Percentiles rank a stretch among this genome's conserved stretches.
Evolutionary conservation across 1,139 yeast genomes (phyloP).

Genomic region (Ogataea hybrid): DNA sequence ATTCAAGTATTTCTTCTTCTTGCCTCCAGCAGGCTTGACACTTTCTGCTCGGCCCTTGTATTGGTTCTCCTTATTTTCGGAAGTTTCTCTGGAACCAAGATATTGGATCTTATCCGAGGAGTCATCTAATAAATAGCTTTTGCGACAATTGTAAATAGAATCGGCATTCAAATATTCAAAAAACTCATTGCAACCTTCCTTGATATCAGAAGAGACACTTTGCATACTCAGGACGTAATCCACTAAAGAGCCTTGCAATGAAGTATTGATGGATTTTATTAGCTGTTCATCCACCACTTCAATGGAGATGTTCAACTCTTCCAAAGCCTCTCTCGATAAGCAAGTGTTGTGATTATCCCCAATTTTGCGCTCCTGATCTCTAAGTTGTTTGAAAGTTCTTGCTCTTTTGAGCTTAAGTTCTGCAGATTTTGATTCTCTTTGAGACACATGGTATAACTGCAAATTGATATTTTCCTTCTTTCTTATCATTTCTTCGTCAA

Average conservation of each 20-base stretch:
- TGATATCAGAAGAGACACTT: constrained; percentile 33
- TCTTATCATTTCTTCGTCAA: constrained; percentile 35
- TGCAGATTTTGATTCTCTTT: constrained; percentile 48
- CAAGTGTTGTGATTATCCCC: constrained; percentile 46
- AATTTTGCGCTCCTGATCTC: constrained; percentile 42
- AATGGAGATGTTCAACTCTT: constrained; percentile 47
- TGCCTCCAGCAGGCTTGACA: constrained; percentile 11
- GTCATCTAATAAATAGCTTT: constrained; percentile 15
- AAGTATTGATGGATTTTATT: constrained; percentile 43
- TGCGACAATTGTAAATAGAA: constrained; percentile 19
- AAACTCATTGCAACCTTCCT: constrained; percentile 37
- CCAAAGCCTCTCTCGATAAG: constrained; percentile 46
- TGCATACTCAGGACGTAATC: constrained; percentile 43
- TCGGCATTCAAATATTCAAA: constrained; percentile 28
- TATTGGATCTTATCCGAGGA: constrained; percentile 20
- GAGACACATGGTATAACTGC: constrained; percentile 45
- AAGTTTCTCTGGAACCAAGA: constrained; percentile 17
- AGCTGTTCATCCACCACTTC: constrained; percentile 52
- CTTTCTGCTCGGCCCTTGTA: constrained; percentile 10
- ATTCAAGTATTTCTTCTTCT: constrained; percentile 17
- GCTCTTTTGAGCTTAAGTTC: constrained; percentile 37
- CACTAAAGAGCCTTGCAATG: constrained; percentile 43
- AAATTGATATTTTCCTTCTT: constrained; percentile 42
- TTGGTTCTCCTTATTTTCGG: constrained; percentile 23
- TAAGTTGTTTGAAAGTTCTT: constrained; percentile 37